phyloP scores from a whole-genome alignment of 2,329 filamentous ascomycete species.

The Trichoderma koningii region DNA sequence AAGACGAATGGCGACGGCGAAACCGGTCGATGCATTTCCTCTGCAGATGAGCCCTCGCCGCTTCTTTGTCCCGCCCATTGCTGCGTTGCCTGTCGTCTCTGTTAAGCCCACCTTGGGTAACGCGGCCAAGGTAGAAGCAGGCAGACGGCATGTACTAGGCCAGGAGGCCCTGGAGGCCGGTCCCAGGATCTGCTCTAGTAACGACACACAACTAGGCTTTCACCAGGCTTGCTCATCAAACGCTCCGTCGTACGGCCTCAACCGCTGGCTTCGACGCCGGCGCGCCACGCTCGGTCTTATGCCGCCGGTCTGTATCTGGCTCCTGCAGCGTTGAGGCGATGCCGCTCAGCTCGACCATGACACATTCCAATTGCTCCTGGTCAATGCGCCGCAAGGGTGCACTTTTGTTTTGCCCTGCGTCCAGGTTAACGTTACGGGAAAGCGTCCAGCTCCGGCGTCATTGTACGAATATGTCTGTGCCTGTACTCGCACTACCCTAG shows the following conservation, averaged over 20 bases:
- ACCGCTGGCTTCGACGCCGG: neutral
- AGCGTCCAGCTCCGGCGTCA: neutral
- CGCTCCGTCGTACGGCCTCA: slow-evolving; percentile 4
- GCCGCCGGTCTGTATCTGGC: slow-evolving; percentile 9
- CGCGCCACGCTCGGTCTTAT: slow-evolving; percentile 7
- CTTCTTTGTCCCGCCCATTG: neutral
- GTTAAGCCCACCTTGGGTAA: slow-evolving; percentile 2
- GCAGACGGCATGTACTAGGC: neutral
- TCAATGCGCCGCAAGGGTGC: slow-evolving; percentile 11
- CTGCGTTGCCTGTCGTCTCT: slow-evolving; percentile 2
- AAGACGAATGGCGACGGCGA: neutral
- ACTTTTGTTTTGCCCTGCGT: neutral
- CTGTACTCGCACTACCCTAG: neutral
- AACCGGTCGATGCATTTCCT: neutral
- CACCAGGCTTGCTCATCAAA: neutral
- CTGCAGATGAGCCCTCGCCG: neutral
- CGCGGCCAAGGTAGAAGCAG: neutral
- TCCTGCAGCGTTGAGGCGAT: slow-evolving; percentile 16
- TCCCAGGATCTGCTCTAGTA: neutral
- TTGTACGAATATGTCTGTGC: neutral
- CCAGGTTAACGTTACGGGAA: slow-evolving; percentile 12
- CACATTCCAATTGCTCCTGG: slow-evolving; percentile 1
- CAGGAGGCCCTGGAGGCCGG: slow-evolving; percentile 1
- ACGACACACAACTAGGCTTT: neutral
- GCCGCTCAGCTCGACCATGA: slow-evolving; percentile 10